Percentiles rank a stretch among this genome's conserved stretches.
These are phyloP conservation scores for Mycena floridula DNA, from an alignment of 768 basidiomycete genomes.

Conservation along the genomic window DNA sequence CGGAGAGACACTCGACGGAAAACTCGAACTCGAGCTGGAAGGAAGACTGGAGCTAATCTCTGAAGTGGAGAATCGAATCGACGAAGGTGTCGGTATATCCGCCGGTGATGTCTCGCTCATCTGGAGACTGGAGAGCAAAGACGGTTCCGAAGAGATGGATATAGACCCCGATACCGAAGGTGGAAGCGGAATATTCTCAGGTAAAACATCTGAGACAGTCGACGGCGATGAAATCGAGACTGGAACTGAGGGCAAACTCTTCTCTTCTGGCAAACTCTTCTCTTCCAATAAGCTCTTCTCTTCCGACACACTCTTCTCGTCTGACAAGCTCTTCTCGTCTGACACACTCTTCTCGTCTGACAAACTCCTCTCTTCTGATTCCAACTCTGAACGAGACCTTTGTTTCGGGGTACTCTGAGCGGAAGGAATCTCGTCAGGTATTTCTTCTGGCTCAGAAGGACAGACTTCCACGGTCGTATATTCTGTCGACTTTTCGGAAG, in stretches of 20 bases:
- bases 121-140: constrained; percentile 15
- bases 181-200: constrained; percentile 33
- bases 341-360: background rate
- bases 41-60: no score
- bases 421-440: constrained; percentile 33
- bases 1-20: constrained; percentile 13
- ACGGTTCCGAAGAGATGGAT: constrained; percentile 17
- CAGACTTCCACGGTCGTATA: constrained; percentile 45
- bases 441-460: constrained; percentile 31
- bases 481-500: constrained; percentile 33
- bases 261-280: background rate
- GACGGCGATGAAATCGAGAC: constrained; percentile 13
- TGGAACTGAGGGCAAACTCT: background rate
- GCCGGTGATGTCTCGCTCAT: constrained; percentile 2
- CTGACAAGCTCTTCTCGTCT: background rate
- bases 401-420: constrained; percentile 35
- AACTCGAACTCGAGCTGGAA: constrained; percentile 1
- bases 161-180: constrained; percentile 20
- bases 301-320: constrained; percentile 1
- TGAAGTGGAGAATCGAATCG: constrained; percentile 23
- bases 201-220: constrained; percentile 19
- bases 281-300: background rate
- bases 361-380: background rate
- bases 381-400: constrained; percentile 6
- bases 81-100: constrained; percentile 26